phyloP scores from a whole-genome alignment of 768 basidiomycete species.

The Xerocomellus dryophilus region DNA sequence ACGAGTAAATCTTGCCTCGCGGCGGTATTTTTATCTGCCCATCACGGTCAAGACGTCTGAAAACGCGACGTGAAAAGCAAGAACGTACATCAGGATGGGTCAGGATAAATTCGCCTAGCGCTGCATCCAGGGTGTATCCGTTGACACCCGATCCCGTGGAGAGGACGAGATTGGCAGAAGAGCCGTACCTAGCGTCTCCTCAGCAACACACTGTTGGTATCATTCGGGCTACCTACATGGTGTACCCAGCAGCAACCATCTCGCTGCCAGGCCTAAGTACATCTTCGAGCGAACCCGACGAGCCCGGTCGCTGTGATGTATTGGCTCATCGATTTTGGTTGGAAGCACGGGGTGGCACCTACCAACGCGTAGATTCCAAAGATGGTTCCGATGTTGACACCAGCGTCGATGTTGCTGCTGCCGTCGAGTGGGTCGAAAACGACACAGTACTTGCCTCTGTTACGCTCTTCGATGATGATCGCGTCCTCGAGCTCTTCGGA shows the following conservation, averaged over 20 bases:
- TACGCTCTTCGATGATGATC: slow-evolving; percentile 77
- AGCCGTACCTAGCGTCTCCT: slow-evolving; percentile 64
- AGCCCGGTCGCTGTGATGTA: slow-evolving; percentile 59
- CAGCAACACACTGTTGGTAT: slow-evolving; percentile 5
- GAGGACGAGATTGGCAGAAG: slow-evolving; percentile 93
- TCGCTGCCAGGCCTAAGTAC: slow-evolving; percentile 91
- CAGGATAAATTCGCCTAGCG: slow-evolving; percentile 96
- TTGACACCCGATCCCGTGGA: slow-evolving; percentile 95
- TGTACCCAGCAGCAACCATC: slow-evolving; percentile 98
- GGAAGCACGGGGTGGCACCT: slow-evolving; percentile 32
- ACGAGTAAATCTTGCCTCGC: slow-evolving; percentile 98
- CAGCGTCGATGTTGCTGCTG: slow-evolving; percentile 95
- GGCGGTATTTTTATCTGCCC: slow-evolving; percentile 83
- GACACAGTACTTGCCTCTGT: slow-evolving; percentile 91
- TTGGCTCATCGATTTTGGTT: not conserved
- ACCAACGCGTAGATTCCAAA: slow-evolving; percentile 95
- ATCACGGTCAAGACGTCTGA: slow-evolving; percentile 1
- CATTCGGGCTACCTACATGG: slow-evolving; percentile 61
- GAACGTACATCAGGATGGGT: slow-evolving; percentile 86
- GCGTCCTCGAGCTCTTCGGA: slow-evolving; percentile 95
- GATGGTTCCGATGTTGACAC: slow-evolving; percentile 97
- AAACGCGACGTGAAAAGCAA: not conserved
- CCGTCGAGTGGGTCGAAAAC: slow-evolving; percentile 98
- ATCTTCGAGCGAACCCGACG: slow-evolving; percentile 76
- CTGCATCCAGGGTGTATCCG: slow-evolving; percentile 94